Evolutionary conservation across 768 basidiomycete genomes (phyloP), one percentile per base, ranked within the genome.

Genomic region (Coprinellus micaceus): DNA sequence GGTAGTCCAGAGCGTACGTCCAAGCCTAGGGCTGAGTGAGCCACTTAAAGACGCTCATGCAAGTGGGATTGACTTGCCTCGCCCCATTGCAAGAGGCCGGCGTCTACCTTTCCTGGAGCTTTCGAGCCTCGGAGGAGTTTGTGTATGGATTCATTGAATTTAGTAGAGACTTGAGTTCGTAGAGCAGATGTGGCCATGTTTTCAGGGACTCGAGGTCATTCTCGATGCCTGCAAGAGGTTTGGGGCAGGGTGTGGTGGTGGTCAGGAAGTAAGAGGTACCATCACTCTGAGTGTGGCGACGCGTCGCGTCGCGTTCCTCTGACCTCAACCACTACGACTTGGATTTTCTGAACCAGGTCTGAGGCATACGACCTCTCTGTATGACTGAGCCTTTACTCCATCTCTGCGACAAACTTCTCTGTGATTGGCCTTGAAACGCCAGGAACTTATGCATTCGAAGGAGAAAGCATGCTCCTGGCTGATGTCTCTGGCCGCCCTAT

Each of bases 1-100:
- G 65, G 63, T 78, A 85, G 13, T 76, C 74, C 0, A 75, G 77
- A 1, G 82, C 79, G 29, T 81, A 63, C 44, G 68, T 74, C 87
- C 86, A 88, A 26, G 85, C 85, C 85, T 89, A 28, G 22, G 5
- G 22, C 52, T 12, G 15, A 52, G 46, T 9, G 10, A 43, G 36
- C n/a, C 33, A 33, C 6, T 43, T 5, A 5, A 43, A 43, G 19
- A 21, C 40, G 19, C 40, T 19, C n/a, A 17, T 43, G 5, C 13
- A 43, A 7, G 40, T 7, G n/a, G 15, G 40, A 13, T 33, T 33
- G 40, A 43, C 40, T 15, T 19, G n/a, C 40, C 40, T 43, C 15
- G 40, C 40, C n/a, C 15, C 19, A 43, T 7, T 43, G 13, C 40
- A 43, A 21, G 5, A 43, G 19, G 7, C 40, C 40, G 6, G n/a